A percentile compares a stretch with the other conserved stretches of the same genome.
These are phyloP conservation scores for Corchorus capsularis DNA, from an alignment of 345 rosid species.

Conservation along the genomic window DNA sequence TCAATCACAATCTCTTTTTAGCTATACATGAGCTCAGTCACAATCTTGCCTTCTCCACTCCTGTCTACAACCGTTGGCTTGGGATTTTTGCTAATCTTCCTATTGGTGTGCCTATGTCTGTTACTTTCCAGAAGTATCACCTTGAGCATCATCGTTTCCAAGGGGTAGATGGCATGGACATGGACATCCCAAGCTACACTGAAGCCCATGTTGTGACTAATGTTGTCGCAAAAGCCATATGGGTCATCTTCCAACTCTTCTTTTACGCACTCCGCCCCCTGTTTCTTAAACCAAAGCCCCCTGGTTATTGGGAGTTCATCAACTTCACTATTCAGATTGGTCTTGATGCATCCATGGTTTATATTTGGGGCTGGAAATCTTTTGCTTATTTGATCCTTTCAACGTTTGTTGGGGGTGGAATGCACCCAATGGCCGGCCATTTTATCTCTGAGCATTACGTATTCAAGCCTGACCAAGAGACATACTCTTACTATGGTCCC, in stretches of 20 bases:
- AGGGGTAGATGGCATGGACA: constrained; percentile 81
- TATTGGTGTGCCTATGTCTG: constrained; percentile 86
- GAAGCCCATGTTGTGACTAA: constrained; percentile 71
- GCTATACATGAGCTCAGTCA: constrained; percentile 95
- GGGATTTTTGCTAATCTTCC: constrained; percentile 91
- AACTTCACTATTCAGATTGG: constrained; percentile 57
- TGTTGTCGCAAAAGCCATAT: constrained; percentile 57
- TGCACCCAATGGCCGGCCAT: constrained; percentile 94
- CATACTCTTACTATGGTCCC: constrained; percentile 89
- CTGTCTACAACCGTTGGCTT: constrained; percentile 77
- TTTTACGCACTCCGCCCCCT: constrained; percentile 83
- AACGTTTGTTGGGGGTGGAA: constrained; percentile 87
- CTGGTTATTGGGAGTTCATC: constrained; percentile 77
- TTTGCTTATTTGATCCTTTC: constrained; percentile 75
- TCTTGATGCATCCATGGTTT: constrained; percentile 54
- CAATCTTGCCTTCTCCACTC: constrained; percentile 85
- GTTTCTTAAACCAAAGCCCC: constrained; percentile 84
- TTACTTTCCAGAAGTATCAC: constrained; percentile 89
- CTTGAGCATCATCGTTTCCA: constrained; percentile 92
- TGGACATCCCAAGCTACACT: constrained; percentile 70
- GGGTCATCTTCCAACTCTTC: constrained; percentile 85
- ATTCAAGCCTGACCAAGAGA: constrained; percentile 80
- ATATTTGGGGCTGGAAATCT: constrained; percentile 72
- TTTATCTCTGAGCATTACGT: constrained; percentile 89
- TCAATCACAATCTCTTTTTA: constrained; percentile 87